Percentiles rank a stretch among this genome's conserved stretches.
These are phyloP conservation scores for Chalara sp. DNA, from an alignment of 2,329 filamentous ascomycete genomes.

Conservation along the genomic window DNA sequence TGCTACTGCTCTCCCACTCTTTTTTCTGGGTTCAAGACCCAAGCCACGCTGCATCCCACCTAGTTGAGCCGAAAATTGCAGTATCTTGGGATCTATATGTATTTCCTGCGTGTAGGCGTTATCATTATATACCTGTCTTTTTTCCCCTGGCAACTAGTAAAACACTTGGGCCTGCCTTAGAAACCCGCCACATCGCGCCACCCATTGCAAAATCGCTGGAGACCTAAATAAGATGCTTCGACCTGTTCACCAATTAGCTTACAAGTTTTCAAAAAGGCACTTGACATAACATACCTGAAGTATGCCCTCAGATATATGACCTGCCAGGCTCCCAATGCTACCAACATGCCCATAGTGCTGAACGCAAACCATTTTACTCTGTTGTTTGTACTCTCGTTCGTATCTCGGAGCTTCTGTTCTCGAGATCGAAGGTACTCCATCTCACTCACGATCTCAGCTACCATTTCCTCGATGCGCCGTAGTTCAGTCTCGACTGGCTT, in stretches of 20 bases:
- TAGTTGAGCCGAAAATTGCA: no score
- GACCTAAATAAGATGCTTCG: conserved; percentile 60
- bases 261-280: conserved; percentile 1
- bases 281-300: conserved; percentile 58
- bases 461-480: conserved; percentile 84
- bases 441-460: conserved; percentile 80
- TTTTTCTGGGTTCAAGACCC: no score
- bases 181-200: conserved; percentile 2
- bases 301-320: conserved; percentile 96
- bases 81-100: no score
- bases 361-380: conserved; percentile 98
- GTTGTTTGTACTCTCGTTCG: conserved; percentile 99
- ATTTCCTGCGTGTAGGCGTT: background rate
- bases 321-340: conserved; percentile 91
- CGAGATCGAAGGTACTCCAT: conserved; percentile 90
- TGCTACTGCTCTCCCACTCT: no score
- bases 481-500: conserved; percentile 95
- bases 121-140: conserved; percentile 20
- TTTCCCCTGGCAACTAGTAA: conserved; percentile 13
- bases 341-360: conserved; percentile 82
- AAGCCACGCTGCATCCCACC: no score
- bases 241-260: conserved; percentile 34
- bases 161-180: conserved; percentile 13
- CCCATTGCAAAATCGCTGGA: background rate
- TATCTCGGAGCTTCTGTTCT: conserved; percentile 95